Base-by-base conservation (phyloP, 75 land plant species). In the Pinus taeda region DNA sequence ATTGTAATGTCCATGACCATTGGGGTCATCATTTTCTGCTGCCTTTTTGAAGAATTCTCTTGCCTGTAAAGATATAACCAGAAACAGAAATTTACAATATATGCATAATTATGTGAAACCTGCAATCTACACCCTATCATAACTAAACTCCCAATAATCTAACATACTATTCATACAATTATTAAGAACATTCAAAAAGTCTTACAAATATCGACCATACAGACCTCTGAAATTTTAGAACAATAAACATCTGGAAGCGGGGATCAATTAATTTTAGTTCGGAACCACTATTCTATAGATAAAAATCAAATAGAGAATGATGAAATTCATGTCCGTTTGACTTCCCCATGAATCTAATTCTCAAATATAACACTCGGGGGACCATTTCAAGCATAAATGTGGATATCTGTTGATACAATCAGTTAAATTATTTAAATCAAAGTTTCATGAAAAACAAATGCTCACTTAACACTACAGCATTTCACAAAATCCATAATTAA, bases 11-110 rank as follows among this genome's bases (percentile, higher is more conserved):
- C 94, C 99, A 77, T 85, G 89, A 2, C 96, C 99, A 77, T 90
- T 91, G 66, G 95, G 83, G 30, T 97, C 99, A 12, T 88, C 88
- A 73, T 89, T 76, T 7, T 91, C 87, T 59, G 92, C 93, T 57
- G 99, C 99, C 76, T 78, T 93, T 82, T 95, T 92, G 82, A 95
- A 97, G 62, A 75, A 97, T 69, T 95, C 98, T 80, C 81, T 95
- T 57, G 99, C 99, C 99, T 97, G 85, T 21, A 81, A 76, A 71
- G n/a, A 76, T 26, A 71, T 36, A 62, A 72, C 76, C 30, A 9
- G 24, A 49, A 33, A 21, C 15, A 9, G 8, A 49, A 49, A 8
- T 49, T 49, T 49, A 36, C 76, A 76, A 29, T 78, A 75, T 15
- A 69, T n/a, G 42, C 55, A 49, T 49, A 49, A 49, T 9, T 8